Conservation (phyloP, 2,329 filamentous ascomycete species). For the Coniochaeta sp. region DNA sequence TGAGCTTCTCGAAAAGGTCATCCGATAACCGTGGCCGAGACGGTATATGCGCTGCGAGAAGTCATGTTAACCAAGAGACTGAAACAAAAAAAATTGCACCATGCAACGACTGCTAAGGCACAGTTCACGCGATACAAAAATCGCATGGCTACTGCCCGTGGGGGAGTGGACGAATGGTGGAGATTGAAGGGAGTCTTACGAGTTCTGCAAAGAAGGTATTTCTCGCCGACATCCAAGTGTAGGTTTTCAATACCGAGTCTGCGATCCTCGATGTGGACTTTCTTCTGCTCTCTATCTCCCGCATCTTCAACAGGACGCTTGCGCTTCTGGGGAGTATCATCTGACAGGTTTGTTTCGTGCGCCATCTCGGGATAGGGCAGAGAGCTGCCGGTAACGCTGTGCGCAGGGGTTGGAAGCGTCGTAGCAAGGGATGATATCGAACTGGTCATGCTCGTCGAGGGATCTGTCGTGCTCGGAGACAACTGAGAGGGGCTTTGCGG, state of each 20-base stretch:
- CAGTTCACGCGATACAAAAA: constrained; percentile 7
- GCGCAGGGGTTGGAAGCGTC: constrained; percentile 54
- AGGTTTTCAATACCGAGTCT: constrained; percentile 57
- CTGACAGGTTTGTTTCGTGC: constrained; percentile 37
- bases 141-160: constrained; percentile 7
- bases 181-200: constrained; percentile 52
- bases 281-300: constrained; percentile 52
- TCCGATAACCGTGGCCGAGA: constrained; percentile 41
- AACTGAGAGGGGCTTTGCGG: constrained; percentile 60
- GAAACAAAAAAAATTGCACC: constrained; percentile 1
- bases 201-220: constrained; percentile 60
- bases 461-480: constrained; percentile 48
- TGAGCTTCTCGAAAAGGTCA: constrained; percentile 54
- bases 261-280: constrained; percentile 54
- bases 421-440: constrained; percentile 44
- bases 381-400: constrained; percentile 53
- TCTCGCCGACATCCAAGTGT: constrained; percentile 58
- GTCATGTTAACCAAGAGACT: constrained; percentile 18
- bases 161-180: constrained; percentile 4
- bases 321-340: constrained; percentile 52
- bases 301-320: constrained; percentile 52
- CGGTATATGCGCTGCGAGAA: constrained; percentile 37
- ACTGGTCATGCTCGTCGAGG: constrained; percentile 40
- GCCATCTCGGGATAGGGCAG: constrained; percentile 31
- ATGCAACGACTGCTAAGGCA: neutral